phyloP scores from a whole-genome alignment of 208 protist genomes.

The Naegleria gruberi region DNA sequence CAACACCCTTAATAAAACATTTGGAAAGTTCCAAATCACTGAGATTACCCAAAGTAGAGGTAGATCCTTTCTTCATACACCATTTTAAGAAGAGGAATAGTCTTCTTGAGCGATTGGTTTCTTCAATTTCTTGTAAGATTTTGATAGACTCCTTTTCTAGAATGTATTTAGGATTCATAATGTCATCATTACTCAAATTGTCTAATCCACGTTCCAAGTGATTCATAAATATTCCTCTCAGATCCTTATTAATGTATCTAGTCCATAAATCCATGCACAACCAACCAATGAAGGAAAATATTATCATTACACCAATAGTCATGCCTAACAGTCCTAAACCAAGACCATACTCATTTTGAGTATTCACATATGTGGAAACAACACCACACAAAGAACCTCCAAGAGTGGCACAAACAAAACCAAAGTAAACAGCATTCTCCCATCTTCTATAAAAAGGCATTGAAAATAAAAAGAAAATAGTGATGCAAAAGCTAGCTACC shows the following conservation, averaged over 20 bases:
- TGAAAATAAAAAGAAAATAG: not conserved
- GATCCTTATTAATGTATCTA: not conserved
- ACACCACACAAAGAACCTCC: not conserved
- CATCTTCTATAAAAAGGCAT: not conserved
- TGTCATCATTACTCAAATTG: not conserved
- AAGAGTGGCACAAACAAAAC: not conserved
- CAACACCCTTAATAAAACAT: not conserved
- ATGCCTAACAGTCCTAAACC: not conserved
- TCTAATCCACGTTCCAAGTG: not conserved
- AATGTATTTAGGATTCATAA: not conserved
- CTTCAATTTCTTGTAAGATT: not conserved
- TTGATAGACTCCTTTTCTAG: not conserved
- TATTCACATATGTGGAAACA: not conserved
- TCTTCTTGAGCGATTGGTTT: not conserved
- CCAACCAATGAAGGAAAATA: not conserved
- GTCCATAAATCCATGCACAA: not conserved
- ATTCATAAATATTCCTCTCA: not conserved
- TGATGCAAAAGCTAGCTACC: not conserved
- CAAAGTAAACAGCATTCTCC: not conserved
- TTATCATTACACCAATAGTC: not conserved
- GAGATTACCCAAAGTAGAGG: not conserved
- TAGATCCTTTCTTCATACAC: not conserved
- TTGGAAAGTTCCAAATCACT: not conserved
- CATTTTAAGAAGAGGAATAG: not conserved
- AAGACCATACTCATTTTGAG: not conserved